Evolutionary conservation across 345 rosid species (phyloP).

Genomic region (Camelina neglecta): DNA sequence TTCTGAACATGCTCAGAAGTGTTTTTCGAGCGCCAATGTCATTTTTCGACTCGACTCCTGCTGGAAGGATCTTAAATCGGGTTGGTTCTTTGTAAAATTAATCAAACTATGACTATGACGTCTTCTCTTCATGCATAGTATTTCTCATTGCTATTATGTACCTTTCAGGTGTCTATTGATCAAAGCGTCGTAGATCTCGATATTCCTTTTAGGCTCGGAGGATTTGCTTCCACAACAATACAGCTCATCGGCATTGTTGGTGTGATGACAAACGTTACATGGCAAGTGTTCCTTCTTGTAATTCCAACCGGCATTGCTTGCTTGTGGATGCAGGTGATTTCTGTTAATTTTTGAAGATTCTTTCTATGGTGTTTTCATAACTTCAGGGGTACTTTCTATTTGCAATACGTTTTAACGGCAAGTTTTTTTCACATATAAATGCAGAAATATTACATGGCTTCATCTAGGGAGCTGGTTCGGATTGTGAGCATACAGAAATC

Average conservation of each 20-base stretch:
- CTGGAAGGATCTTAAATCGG: background rate
- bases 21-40: background rate
- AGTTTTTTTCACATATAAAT: background rate
- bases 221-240: background rate
- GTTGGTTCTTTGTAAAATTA: background rate
- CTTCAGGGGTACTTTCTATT: background rate
- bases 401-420: background rate
- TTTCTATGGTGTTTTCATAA: background rate
- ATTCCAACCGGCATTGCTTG: slow-evolving; percentile 1
- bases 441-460: background rate
- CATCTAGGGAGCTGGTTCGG: background rate
- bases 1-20: background rate
- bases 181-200: background rate
- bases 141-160: background rate
- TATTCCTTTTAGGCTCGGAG: background rate
- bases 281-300: background rate
- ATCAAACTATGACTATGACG: background rate
- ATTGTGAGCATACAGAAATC: background rate
- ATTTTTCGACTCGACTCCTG: background rate
- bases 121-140: background rate
- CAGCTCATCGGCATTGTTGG: background rate
- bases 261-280: background rate
- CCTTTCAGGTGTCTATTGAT: background rate
- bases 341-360: background rate
- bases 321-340: background rate